These are phyloP conservation scores for Asterochloris erici DNA, from an alignment of 139 green algal species.

Conservation along the genomic window DNA sequence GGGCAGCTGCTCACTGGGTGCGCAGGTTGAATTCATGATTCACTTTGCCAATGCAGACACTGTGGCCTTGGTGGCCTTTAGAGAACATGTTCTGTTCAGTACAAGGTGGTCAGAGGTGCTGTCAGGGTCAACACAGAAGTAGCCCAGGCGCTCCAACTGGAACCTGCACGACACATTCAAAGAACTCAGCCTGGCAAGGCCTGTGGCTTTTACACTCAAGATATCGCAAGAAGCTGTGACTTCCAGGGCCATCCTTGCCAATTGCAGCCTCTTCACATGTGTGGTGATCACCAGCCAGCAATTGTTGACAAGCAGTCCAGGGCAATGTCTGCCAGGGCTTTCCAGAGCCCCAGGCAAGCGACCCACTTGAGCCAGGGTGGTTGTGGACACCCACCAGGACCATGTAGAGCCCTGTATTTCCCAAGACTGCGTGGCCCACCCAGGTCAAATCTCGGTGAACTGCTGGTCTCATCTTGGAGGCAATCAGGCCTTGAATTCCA, in stretches of 20 bases:
- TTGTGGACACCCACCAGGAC: not conserved
- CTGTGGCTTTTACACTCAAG: too few species aligned
- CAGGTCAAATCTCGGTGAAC: not conserved
- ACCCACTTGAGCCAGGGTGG: too few species aligned
- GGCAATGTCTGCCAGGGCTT: not conserved
- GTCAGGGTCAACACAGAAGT: slow-evolving; percentile 87
- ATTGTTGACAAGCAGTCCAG: not conserved
- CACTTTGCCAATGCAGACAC: not conserved
- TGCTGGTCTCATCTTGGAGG: not conserved
- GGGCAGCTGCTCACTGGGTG: too few species aligned
- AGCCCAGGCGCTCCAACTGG: slow-evolving; percentile 95
- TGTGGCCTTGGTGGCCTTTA: slow-evolving; percentile 62
- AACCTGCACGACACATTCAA: slow-evolving; percentile 54
- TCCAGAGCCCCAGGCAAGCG: too few species aligned
- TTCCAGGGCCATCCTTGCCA: not conserved
- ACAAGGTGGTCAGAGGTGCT: slow-evolving; percentile 58
- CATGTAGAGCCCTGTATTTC: not conserved
- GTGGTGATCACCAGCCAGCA: not conserved
- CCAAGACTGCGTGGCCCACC: not conserved
- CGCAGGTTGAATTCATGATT: not conserved
- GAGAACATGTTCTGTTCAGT: slow-evolving; percentile 90
- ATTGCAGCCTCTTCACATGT: not conserved
- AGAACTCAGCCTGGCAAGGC: not conserved
- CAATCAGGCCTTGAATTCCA: too few species aligned
- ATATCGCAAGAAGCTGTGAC: not conserved